Base-by-base conservation (phyloP, 2,329 filamentous ascomycete species). In the Nothomitra cinnamomea region DNA sequence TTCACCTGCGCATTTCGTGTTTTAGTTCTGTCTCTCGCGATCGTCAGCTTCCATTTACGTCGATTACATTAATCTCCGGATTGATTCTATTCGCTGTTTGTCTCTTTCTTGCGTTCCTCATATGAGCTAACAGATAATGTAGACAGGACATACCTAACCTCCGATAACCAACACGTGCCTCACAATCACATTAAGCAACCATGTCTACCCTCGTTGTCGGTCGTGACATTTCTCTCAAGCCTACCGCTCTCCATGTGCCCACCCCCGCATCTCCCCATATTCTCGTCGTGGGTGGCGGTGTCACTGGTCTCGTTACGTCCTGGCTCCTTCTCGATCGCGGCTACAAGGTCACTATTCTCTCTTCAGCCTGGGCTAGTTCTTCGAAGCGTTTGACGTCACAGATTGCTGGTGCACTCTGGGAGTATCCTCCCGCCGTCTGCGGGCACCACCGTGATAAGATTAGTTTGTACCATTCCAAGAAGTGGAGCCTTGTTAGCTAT, bases 401-500 rank as follows among this genome's bases (percentile, higher is more conserved):
- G 57, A 69, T 72, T 52, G 69, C 70, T 1, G 71, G 70, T 12
- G 70, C 71, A 0, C 63, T 73, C 1, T 73, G 70, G 71, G 70
- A 74, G 56, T 70, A 63, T 52, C 69, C 70, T 24, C 70, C 70
- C 0, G 69, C 68, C 0, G 69, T 68, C 1, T 73, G 71, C 56
- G 71, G 70, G 2, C 63, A 65, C 32, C 68, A 72, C 53, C 69
- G 66, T 1, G 67, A 69, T 58, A 62, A 63, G 43, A 67, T 68
- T 47, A 69, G 65, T 0, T 60, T 70, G 15, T 62, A 65, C 8
- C 61, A 68, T 52, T 70, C 67, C 2, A 70, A 69, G 58, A 60
- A 60, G 36, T 71, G 69, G 67, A 65, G 63, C 53, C 67, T 71
- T 65, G 65, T 62, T 4, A 61, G 66, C n/a, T 70, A 70, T 56